phyloP scores from a whole-genome alignment of 768 basidiomycete genomes.

The Naganishia vishniacii region DNA sequence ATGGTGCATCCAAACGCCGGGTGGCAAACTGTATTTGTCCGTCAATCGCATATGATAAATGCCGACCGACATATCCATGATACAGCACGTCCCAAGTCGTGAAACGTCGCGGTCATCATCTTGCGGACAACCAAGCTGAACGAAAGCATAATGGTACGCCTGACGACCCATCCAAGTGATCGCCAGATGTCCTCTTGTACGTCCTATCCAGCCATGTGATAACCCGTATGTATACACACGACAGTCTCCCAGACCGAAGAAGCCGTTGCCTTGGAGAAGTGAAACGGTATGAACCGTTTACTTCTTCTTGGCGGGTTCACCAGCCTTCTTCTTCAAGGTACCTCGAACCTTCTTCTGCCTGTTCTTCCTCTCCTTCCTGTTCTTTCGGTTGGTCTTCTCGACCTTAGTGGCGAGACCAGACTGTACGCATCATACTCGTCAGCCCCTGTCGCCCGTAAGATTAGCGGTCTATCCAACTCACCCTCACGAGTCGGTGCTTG shows the following conservation, averaged over 20 bases:
- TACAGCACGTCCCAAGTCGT: background rate
- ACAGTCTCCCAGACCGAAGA: background rate
- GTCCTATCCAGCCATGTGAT: background rate
- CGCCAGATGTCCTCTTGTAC: background rate
- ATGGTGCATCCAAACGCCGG: too few relatives aligned
- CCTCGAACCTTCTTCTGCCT: slow-evolving; percentile 99
- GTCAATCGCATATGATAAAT: slow-evolving; percentile 2
- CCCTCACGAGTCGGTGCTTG: slow-evolving; percentile 86
- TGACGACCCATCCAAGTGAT: background rate
- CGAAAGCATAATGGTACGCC: background rate
- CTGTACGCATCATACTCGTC: slow-evolving; percentile 28
- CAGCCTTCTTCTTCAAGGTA: slow-evolving; percentile 88
- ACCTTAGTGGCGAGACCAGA: slow-evolving; percentile 61
- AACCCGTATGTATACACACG: background rate
- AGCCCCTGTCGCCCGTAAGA: background rate
- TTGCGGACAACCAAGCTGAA: background rate
- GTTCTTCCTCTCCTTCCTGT: slow-evolving; percentile 99
- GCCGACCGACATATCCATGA: background rate
- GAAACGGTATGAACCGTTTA: slow-evolving; percentile 31
- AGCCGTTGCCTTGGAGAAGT: background rate
- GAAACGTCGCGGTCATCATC: background rate
- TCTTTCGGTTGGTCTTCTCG: slow-evolving; percentile 87
- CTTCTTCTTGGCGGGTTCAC: slow-evolving; percentile 50
- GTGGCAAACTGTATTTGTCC: background rate
- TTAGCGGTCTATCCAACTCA: slow-evolving; percentile 52